Evolutionary conservation across 768 basidiomycete genomes (phyloP).

Genomic region (Kwoniella sp.): DNA sequence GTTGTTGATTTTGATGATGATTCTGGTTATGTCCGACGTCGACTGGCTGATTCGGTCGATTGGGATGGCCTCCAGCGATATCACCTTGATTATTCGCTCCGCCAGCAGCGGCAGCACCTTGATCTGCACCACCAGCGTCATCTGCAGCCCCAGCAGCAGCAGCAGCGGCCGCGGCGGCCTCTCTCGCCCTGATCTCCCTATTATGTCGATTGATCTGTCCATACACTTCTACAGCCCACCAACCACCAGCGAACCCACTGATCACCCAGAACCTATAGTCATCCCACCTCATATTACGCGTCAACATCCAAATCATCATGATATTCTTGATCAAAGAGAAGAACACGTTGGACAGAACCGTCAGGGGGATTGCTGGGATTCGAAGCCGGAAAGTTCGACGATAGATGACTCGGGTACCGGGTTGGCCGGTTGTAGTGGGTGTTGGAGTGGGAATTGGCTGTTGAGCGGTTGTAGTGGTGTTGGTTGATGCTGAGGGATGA

Average conservation of each 20-base stretch:
- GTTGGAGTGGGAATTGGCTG: constrained; percentile 9
- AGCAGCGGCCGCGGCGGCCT: background rate
- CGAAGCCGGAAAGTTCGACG: constrained; percentile 23
- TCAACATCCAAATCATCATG: constrained; percentile 48
- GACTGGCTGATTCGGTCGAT: background rate
- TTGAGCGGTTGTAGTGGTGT: background rate
- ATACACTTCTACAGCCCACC: constrained; percentile 36
- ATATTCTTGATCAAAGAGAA: constrained; percentile 31
- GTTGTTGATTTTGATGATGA: background rate
- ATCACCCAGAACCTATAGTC: constrained; percentile 42
- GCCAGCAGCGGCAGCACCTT: background rate
- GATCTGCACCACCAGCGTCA: background rate
- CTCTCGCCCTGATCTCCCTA: constrained; percentile 11
- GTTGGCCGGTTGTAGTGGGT: background rate
- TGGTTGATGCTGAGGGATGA: background rate
- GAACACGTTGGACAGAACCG: constrained; percentile 25
- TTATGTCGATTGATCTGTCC: constrained; percentile 4
- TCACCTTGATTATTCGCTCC: background rate
- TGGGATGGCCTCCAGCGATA: background rate
- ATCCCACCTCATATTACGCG: constrained; percentile 38
- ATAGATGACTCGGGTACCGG: constrained; percentile 17
- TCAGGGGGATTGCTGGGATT: constrained; percentile 23
- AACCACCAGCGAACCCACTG: constrained; percentile 30
- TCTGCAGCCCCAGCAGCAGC: background rate
- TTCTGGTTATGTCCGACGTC: background rate